Evolutionary conservation across 306 rosid genomes (phyloP).

Genomic region (Coriaria nepalensis): DNA sequence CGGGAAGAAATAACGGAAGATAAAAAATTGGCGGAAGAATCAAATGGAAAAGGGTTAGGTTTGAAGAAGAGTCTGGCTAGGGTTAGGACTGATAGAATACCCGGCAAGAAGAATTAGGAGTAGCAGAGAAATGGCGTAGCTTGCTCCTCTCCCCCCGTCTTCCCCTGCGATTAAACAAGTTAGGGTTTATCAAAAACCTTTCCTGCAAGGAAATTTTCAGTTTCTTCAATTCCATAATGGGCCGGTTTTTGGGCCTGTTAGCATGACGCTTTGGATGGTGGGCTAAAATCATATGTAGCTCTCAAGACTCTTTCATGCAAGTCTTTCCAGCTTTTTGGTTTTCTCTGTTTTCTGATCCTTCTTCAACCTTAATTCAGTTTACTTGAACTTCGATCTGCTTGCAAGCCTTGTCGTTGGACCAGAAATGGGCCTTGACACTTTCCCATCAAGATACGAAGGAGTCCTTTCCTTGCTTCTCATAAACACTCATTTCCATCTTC

Average conservation of each 20-base stretch:
- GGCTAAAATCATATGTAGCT: no score
- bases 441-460: constrained; percentile 93
- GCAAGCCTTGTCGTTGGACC: constrained; percentile 5
- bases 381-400: neutral
- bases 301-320: neutral
- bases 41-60: neutral
- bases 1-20: neutral
- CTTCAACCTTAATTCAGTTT: neutral
- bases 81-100: no score
- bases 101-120: no score
- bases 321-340: neutral
- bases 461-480: constrained; percentile 52
- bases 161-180: neutral
- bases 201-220: no score
- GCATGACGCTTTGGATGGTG: no score
- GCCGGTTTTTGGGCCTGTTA: no score
- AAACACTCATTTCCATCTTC: constrained; percentile 61
- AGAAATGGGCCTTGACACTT: constrained; percentile 85
- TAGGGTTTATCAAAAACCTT: neutral
- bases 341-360: neutral
- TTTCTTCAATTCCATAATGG: no score
- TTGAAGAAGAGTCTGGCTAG: no score
- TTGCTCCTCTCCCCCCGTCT: neutral
- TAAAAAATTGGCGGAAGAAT: neutral
- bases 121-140: no score